These are phyloP conservation scores for Suhomyces anneliseae DNA, from an alignment of 1,139 yeast genomes.

Conservation along the genomic window DNA sequence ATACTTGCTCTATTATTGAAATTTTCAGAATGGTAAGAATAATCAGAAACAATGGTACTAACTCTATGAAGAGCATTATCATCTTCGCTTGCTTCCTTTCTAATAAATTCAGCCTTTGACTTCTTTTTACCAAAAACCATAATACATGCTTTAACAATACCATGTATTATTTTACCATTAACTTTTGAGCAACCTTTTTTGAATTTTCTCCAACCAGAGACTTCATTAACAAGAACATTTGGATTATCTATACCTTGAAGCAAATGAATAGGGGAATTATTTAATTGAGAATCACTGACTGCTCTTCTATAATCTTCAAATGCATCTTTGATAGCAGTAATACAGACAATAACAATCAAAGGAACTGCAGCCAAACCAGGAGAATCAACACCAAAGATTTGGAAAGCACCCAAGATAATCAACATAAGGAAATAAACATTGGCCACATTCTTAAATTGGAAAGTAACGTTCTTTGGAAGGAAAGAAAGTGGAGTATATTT, in stretches of 20 bases:
- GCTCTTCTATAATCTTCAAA: conserved; percentile 91
- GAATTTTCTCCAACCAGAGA: conserved; percentile 65
- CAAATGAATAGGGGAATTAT: conserved; percentile 82
- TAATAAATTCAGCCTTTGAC: conserved; percentile 27
- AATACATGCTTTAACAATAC: conserved; percentile 24
- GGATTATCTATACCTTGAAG: conserved; percentile 68
- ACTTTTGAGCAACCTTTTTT: conserved; percentile 46
- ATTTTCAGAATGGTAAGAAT: conserved; percentile 18
- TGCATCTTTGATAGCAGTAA: conserved; percentile 92
- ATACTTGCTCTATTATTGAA: conserved; percentile 7
- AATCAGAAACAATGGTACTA: conserved; percentile 43
- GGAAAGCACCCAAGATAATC: conserved; percentile 82
- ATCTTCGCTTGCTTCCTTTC: conserved; percentile 29
- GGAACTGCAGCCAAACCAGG: conserved; percentile 95
- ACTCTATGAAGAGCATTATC: conserved; percentile 36
- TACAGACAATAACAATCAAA: conserved; percentile 81
- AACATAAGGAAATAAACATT: conserved; percentile 81
- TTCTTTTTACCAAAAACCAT: conserved; percentile 30
- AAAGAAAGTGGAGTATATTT: conserved; percentile 90
- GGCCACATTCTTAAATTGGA: conserved; percentile 87
- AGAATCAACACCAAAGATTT: conserved; percentile 85
- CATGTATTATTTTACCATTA: conserved; percentile 18
- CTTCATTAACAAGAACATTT: conserved; percentile 70
- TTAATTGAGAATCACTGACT: conserved; percentile 75
- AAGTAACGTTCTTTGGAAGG: conserved; percentile 75